phyloP scores from a whole-genome alignment of 2,329 filamentous ascomycete species.

The Rugonectria rugulosa region DNA sequence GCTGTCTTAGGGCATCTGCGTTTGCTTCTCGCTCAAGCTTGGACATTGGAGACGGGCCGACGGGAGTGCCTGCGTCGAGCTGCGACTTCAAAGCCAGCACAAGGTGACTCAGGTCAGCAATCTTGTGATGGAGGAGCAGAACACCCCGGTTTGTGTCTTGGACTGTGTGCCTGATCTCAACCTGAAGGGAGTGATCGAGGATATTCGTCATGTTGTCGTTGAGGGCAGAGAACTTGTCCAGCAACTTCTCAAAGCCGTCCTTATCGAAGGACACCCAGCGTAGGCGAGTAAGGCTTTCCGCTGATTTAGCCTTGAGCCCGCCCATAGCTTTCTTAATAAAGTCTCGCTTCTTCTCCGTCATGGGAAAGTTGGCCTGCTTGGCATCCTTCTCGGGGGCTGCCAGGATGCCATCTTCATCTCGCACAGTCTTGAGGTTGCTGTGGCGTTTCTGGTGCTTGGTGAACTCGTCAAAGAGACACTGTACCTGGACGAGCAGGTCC shows the following conservation, averaged over 20 bases:
- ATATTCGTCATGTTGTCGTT: conserved; percentile 59
- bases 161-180: conserved; percentile 56
- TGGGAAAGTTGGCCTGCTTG: conserved; percentile 53
- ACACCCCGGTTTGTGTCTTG: conserved; percentile 58
- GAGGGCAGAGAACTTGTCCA: conserved; percentile 52
- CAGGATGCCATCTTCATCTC: conserved; percentile 46
- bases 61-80: conserved; percentile 42
- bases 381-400: conserved; percentile 53
- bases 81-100: conserved; percentile 56
- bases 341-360: conserved; percentile 48
- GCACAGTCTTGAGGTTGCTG: conserved; percentile 44
- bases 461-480: conserved; percentile 57
- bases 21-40: conserved; percentile 48
- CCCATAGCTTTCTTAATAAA: conserved; percentile 56
- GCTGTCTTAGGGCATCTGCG: conserved; percentile 48
- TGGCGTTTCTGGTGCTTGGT: conserved; percentile 51
- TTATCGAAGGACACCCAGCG: conserved; percentile 57
- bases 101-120: conserved; percentile 54
- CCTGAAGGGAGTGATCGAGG: conserved; percentile 54
- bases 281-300: conserved; percentile 45
- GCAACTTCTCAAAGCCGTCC: conserved; percentile 52
- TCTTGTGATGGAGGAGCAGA: conserved; percentile 55
- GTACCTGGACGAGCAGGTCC: conserved; percentile 56
- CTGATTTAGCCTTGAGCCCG: conserved; percentile 46
- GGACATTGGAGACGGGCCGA: conserved; percentile 42